Conservation (phyloP, 2,329 filamentous ascomycete species). For the Septoria linicola region DNA sequence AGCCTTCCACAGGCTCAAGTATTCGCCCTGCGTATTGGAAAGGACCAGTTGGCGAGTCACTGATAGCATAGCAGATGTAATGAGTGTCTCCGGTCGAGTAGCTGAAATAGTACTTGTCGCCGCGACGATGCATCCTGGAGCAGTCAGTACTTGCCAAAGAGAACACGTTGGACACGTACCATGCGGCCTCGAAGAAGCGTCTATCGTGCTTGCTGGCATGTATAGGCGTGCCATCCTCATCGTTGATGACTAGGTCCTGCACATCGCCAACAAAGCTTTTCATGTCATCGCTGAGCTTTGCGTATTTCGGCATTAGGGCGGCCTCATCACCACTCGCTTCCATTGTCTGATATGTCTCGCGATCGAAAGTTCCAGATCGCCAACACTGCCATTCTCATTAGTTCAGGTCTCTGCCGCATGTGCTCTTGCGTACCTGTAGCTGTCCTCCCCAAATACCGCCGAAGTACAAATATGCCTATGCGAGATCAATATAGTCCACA, state of each 20-base stretch:
- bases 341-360: constrained; percentile 29
- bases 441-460: constrained; percentile 80
- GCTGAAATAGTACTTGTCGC: constrained; percentile 32
- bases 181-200: constrained; percentile 78
- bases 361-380: constrained; percentile 59
- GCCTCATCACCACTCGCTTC: constrained; percentile 53
- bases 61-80: constrained; percentile 67
- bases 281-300: constrained; percentile 65
- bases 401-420: neutral
- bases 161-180: constrained; percentile 51
- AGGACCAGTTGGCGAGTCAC: constrained; percentile 64
- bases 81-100: constrained; percentile 62
- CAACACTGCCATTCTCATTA: constrained; percentile 60
- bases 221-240: constrained; percentile 58
- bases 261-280: constrained; percentile 57
- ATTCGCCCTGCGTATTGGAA: constrained; percentile 72
- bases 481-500: neutral
- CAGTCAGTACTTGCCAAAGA: constrained; percentile 31
- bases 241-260: constrained; percentile 63
- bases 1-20: constrained; percentile 72
- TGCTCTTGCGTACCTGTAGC: constrained; percentile 41
- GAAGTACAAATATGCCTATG: constrained; percentile 66
- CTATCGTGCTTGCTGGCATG: constrained; percentile 67
- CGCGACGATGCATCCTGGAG: constrained; percentile 63
- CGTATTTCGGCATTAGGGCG: constrained; percentile 68